Conservation (phyloP, 495 filamentous ascomycete genomes). For the Hypoxylon cercidicola region DNA sequence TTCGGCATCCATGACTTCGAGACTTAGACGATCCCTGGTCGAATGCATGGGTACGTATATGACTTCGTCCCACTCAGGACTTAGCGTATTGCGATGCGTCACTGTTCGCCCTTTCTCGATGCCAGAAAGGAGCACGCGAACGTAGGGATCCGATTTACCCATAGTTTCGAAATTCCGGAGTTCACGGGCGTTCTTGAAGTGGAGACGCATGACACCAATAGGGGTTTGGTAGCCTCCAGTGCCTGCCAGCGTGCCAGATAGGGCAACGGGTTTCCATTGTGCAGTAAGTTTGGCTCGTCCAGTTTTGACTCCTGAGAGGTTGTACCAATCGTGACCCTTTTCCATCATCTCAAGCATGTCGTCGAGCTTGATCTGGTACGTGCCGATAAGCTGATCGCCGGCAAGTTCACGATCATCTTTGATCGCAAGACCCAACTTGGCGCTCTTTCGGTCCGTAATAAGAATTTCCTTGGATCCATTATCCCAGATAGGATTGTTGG, state of each 20-base stretch:
- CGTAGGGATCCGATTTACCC: slow-evolving; percentile 97
- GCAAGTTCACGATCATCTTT: slow-evolving; percentile 92
- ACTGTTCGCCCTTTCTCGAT: slow-evolving; percentile 91
- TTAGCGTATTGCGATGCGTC: slow-evolving; percentile 94
- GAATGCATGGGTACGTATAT: slow-evolving; percentile 94
- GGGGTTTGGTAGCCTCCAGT: slow-evolving; percentile 92
- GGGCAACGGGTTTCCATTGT: slow-evolving; percentile 93
- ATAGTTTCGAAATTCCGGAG: slow-evolving; percentile 93
- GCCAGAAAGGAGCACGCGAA: slow-evolving; percentile 85
- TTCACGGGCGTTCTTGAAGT: slow-evolving; percentile 83
- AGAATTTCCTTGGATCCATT: slow-evolving; percentile 91
- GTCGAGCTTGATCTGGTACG: slow-evolving; percentile 92
- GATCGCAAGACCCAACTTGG: slow-evolving; percentile 87
- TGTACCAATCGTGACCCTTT: slow-evolving; percentile 97
- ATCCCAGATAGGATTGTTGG: slow-evolving; percentile 94
- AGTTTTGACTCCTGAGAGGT: slow-evolving; percentile 80
- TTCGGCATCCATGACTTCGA: slow-evolving; percentile 98
- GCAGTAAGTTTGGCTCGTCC: slow-evolving; percentile 89
- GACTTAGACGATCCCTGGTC: slow-evolving; percentile 78
- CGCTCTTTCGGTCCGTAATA: slow-evolving; percentile 89
- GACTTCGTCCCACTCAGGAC: slow-evolving; percentile 95
- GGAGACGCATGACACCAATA: slow-evolving; percentile 92
- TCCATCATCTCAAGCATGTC: slow-evolving; percentile 91
- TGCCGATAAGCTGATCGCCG: slow-evolving; percentile 85
- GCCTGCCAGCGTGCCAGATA: slow-evolving; percentile 76